Conservation (phyloP, 257 asterid species). For the Fraxinus pennsylvanica region DNA sequence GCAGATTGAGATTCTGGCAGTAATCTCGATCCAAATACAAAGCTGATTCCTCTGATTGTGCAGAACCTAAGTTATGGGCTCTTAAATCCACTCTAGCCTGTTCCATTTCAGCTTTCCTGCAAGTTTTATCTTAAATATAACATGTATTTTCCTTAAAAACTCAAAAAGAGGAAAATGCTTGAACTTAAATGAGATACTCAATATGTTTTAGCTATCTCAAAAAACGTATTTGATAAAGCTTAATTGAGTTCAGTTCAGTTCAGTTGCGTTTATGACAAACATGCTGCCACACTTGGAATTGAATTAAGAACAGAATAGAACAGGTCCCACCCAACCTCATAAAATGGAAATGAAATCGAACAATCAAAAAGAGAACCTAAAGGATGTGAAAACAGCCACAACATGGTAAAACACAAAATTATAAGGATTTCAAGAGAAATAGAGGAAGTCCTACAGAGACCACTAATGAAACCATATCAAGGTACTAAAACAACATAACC, state of each 20-base stretch:
- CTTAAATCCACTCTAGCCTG: constrained; percentile 54
- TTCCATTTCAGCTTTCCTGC: constrained; percentile 55
- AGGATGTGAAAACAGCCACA: constrained; percentile 3
- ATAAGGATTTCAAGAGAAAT: constrained; percentile 4
- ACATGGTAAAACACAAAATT: not conserved
- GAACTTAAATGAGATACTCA: constrained; percentile 4
- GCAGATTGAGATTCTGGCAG: constrained; percentile 47
- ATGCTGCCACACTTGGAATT: constrained; percentile 2
- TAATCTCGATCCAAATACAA: constrained; percentile 70
- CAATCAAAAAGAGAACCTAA: constrained; percentile 30
- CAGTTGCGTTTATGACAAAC: not conserved
- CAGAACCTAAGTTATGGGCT: constrained; percentile 66
- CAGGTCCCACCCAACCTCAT: constrained; percentile 22
- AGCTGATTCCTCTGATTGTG: constrained; percentile 75
- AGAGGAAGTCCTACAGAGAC: constrained; percentile 8
- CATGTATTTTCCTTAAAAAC: not conserved
- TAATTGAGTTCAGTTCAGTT: not conserved
- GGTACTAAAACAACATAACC: not conserved
- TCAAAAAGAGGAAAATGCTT: constrained; percentile 10
- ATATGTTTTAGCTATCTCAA: constrained; percentile 2
- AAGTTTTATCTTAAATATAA: constrained; percentile 19
- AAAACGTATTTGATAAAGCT: constrained; percentile 9
- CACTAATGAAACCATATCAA: constrained; percentile 11
- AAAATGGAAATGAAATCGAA: constrained; percentile 8
- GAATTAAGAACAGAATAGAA: not conserved